Conservation (phyloP, 78 protist species). For the Polysphondylium violaceum region DNA sequence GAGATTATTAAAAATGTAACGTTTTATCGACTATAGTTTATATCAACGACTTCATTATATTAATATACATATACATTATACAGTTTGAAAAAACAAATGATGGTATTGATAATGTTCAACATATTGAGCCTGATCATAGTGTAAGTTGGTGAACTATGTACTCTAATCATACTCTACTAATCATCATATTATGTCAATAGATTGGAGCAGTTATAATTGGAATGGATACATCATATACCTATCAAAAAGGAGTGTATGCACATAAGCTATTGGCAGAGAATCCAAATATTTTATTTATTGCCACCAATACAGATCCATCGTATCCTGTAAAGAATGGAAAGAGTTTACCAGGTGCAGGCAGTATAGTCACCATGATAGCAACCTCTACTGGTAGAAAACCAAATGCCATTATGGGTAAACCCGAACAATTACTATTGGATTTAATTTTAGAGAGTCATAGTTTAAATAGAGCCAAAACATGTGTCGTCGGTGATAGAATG, state of each 20-base stretch:
- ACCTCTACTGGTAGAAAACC: not conserved
- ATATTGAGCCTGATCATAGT: constrained; percentile 10
- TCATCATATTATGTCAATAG: no score
- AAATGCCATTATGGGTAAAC: constrained; percentile 54
- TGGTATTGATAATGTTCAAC: constrained; percentile 27
- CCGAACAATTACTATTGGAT: constrained; percentile 38
- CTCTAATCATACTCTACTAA: no score
- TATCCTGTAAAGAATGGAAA: constrained; percentile 45
- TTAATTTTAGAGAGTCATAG: constrained; percentile 18
- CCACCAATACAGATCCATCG: constrained; percentile 50
- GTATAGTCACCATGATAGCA: constrained; percentile 20
- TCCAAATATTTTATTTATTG: constrained; percentile 30
- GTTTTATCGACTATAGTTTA: no score
- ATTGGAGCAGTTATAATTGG: constrained; percentile 77
- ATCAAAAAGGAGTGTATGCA: constrained; percentile 58
- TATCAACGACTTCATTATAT: no score
- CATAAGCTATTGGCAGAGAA: not conserved
- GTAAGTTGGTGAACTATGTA: no score
- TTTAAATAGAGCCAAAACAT: constrained; percentile 20
- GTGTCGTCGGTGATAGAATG: constrained; percentile 62
- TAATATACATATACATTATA: not conserved
- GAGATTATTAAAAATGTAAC: constrained; percentile 10
- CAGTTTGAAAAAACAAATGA: not conserved
- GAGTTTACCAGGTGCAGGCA: constrained; percentile 41
- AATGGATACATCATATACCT: constrained; percentile 41